Evolutionary conservation across 176 grass and related monocot genomes (phyloP).

Genomic region (Phragmites australis): DNA sequence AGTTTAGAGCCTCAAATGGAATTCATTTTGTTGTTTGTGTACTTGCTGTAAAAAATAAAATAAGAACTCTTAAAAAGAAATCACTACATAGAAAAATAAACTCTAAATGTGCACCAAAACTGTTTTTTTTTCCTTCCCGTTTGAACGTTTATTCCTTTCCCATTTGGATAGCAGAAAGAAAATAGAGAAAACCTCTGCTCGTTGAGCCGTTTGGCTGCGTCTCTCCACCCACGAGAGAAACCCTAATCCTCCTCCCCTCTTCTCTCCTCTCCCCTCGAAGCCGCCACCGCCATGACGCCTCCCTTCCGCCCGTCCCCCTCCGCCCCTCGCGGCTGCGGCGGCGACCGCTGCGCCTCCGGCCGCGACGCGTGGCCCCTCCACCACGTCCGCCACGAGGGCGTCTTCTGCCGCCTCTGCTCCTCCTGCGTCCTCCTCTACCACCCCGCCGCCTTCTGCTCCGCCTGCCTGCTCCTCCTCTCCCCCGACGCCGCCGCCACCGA

Average conservation of each 20-base stretch:
- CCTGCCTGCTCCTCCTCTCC: conserved; percentile 69
- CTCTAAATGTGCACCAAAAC: not conserved
- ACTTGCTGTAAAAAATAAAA: too few relatives aligned
- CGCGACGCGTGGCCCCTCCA: conserved; percentile 92
- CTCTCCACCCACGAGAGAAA: conserved; percentile 27
- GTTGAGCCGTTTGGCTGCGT: conserved; percentile 45
- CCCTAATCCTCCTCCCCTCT: conserved; percentile 42
- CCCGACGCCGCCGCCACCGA: not conserved
- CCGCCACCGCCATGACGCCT: conserved; percentile 38
- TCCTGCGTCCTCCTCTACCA: conserved; percentile 84
- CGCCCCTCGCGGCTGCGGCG: conserved; percentile 59
- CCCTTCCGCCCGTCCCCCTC: conserved; percentile 33
- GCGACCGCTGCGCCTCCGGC: conserved; percentile 56
- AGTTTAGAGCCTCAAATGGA: too few relatives aligned
- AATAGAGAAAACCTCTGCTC: not conserved
- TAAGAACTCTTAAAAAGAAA: too few relatives aligned
- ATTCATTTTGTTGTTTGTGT: too few relatives aligned
- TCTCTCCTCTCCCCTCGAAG: not conserved
- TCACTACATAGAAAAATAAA: too few relatives aligned
- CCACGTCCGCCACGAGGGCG: conserved; percentile 74
- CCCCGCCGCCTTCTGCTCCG: conserved; percentile 64
- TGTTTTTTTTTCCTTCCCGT: not conserved
- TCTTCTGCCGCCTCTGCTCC: conserved; percentile 83
- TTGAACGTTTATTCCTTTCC: not conserved
- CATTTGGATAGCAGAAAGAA: not conserved